Evolutionary conservation across 2,329 filamentous ascomycete species (phyloP).

Genomic region (Fusarium sp.): DNA sequence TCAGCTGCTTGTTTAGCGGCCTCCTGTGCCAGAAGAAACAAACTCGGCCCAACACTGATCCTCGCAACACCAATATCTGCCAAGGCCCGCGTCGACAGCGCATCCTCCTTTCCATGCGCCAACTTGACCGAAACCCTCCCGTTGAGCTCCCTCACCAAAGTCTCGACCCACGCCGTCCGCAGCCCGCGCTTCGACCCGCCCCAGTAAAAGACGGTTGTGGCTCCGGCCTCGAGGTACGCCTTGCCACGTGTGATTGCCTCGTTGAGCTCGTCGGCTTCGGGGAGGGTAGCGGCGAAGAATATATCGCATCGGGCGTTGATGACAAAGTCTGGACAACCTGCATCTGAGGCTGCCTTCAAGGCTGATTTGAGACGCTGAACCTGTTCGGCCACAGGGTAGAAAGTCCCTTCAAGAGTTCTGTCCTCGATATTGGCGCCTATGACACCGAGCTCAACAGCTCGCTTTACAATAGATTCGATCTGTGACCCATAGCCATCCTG

Average conservation of each 20-base stretch:
- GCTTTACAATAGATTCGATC: slow-evolving; percentile 60
- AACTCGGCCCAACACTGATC: slow-evolving; percentile 66
- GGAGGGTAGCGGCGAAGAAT: slow-evolving; percentile 53
- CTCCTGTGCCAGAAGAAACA: slow-evolving; percentile 59
- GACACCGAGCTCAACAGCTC: slow-evolving; percentile 64
- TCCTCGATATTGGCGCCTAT: slow-evolving; percentile 73
- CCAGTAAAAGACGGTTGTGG: slow-evolving; percentile 72
- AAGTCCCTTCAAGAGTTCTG: slow-evolving; percentile 52
- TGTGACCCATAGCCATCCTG: slow-evolving; percentile 70
- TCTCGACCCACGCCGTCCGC: slow-evolving; percentile 60
- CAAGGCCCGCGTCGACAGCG: slow-evolving; percentile 60
- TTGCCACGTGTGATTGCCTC: slow-evolving; percentile 67
- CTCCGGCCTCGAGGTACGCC: slow-evolving; percentile 70
- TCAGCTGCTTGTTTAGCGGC: slow-evolving; percentile 54
- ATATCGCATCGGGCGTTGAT: slow-evolving; percentile 71
- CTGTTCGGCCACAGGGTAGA: slow-evolving; percentile 60
- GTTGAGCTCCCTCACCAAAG: slow-evolving; percentile 62
- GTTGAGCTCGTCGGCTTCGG: slow-evolving; percentile 55
- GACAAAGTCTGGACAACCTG: slow-evolving; percentile 67
- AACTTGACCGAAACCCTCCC: slow-evolving; percentile 65
- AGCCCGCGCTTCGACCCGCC: slow-evolving; percentile 62
- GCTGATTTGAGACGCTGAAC: slow-evolving; percentile 60
- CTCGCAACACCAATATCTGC: slow-evolving; percentile 65
- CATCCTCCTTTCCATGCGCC: slow-evolving; percentile 51
- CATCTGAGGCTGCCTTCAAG: slow-evolving; percentile 58